These are phyloP conservation scores for Mortierella alpina DNA, from an alignment of 192 early-diverging fungal genomes.

Conservation along the genomic window DNA sequence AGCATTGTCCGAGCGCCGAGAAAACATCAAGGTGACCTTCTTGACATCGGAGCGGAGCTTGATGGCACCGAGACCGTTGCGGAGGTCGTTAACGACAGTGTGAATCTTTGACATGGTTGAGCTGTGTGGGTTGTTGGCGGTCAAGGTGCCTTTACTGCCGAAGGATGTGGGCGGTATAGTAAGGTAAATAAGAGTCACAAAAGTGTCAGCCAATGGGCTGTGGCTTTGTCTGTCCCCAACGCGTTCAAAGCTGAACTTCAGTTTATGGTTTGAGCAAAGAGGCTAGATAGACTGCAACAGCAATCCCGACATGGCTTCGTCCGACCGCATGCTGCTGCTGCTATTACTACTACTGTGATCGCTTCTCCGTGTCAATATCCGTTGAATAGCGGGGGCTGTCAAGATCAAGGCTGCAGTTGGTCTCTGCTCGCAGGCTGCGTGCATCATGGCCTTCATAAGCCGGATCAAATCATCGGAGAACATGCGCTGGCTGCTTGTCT, in stretches of 20 bases:
- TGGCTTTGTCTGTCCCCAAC: no score
- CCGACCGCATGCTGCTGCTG: conserved; percentile 3
- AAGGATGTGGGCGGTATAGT: background rate
- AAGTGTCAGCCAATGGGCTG: no score
- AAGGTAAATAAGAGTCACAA: background rate
- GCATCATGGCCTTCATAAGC: conserved; percentile 30
- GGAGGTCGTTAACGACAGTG: conserved; percentile 44
- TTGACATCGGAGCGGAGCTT: conserved; percentile 56
- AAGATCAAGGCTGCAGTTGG: conserved; percentile 27
- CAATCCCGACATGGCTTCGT: conserved; percentile 46
- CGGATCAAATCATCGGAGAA: conserved; percentile 20
- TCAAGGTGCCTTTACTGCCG: background rate
- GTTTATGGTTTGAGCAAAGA: background rate
- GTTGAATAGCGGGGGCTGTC: conserved; percentile 1
- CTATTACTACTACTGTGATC: background rate
- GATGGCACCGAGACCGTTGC: conserved; percentile 62
- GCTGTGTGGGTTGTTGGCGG: background rate
- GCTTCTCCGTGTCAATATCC: conserved; percentile 3
- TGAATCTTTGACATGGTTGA: conserved; percentile 32
- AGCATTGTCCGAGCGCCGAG: conserved; percentile 57
- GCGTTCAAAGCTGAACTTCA: no score
- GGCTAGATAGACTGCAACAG: conserved; percentile 41
- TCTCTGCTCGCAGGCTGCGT: conserved; percentile 24
- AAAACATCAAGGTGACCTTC: conserved; percentile 62
- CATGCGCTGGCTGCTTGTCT: background rate